These are phyloP conservation scores for Cucurbita pepo DNA, from an alignment of 306 rosid genomes.

Conservation along the genomic window DNA sequence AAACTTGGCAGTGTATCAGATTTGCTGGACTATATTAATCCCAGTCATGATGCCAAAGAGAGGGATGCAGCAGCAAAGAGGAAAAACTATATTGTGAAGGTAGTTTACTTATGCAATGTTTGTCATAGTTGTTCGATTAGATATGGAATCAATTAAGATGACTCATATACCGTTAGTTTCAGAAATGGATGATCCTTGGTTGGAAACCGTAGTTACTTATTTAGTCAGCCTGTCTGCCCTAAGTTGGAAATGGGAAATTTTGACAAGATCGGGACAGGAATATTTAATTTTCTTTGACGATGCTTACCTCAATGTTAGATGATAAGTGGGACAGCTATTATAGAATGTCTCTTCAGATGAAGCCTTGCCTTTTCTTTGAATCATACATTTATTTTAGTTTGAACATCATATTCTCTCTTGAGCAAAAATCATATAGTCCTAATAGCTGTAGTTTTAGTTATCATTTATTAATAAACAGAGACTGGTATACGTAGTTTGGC, in stretches of 20 bases:
- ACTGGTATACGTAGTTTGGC: neutral
- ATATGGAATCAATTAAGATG: neutral
- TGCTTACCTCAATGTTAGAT: neutral
- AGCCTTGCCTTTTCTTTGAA: neutral
- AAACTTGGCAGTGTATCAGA: constrained; percentile 73
- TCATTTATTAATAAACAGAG: neutral
- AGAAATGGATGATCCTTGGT: neutral
- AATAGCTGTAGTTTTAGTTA: neutral
- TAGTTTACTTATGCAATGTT: neutral
- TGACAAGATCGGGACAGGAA: neutral
- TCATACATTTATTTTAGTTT: neutral
- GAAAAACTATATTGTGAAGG: constrained; percentile 61
- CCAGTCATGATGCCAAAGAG: constrained; percentile 59
- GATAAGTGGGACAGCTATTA: neutral
- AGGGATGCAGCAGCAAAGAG: constrained; percentile 58
- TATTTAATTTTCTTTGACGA: neutral
- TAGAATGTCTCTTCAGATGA: neutral
- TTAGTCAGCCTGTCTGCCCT: neutral
- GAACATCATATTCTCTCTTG: neutral
- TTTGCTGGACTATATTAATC: constrained; percentile 91
- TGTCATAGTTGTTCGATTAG: neutral
- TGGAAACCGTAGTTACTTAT: neutral
- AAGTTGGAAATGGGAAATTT: neutral
- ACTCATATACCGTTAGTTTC: neutral
- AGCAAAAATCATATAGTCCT: neutral